These are phyloP conservation scores for Aristolochia contorta DNA, from an alignment of 164 flowering plant species.

Conservation along the genomic window DNA sequence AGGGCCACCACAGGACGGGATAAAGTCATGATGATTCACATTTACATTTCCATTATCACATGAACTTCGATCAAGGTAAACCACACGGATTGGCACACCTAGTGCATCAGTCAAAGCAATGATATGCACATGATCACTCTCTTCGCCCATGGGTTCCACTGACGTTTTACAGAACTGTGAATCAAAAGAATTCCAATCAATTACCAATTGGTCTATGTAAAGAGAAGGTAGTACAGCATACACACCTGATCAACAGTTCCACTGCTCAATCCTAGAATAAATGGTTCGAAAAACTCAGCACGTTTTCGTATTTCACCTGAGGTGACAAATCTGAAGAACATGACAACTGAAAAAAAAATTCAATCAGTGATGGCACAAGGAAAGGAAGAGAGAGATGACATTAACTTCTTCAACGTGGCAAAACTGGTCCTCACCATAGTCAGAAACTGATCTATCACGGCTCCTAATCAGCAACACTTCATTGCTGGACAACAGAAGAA, in stretches of 20 bases:
- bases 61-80: conserved; percentile 90
- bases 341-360: conserved; percentile 51
- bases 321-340: conserved; percentile 98
- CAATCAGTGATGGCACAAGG: conserved; percentile 21
- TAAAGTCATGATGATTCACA: conserved; percentile 91
- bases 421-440: conserved; percentile 56
- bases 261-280: conserved; percentile 73
- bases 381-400: background rate
- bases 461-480: conserved; percentile 66
- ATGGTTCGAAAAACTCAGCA: conserved; percentile 88
- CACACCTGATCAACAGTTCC: conserved; percentile 80
- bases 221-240: background rate
- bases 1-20: conserved; percentile 24
- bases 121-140: conserved; percentile 96
- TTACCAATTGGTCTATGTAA: background rate
- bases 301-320: conserved; percentile 85
- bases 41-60: conserved; percentile 48
- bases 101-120: conserved; percentile 85
- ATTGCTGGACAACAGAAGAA: conserved; percentile 36
- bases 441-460: conserved; percentile 80
- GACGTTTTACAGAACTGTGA: conserved; percentile 87
- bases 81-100: conserved; percentile 91
- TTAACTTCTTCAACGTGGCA: background rate
- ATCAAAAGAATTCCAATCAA: background rate
- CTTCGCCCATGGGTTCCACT: conserved; percentile 99